Evolutionary conservation across 805 yeast species (phyloP).

Genomic region (Candida sonorensis): DNA sequence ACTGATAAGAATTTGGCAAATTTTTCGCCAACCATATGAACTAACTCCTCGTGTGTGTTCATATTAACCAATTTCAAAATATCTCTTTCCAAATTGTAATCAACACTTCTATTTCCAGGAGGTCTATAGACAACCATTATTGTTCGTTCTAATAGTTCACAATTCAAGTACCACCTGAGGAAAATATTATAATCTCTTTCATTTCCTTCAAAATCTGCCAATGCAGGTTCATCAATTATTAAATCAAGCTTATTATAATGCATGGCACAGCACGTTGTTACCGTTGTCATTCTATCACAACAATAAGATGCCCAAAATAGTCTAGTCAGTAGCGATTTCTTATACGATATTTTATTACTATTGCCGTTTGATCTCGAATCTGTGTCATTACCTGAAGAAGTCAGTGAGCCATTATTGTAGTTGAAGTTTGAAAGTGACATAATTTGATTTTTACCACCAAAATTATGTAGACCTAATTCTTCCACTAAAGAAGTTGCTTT

Average conservation of each 20-base stretch:
- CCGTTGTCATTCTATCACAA: slow-evolving; percentile 22
- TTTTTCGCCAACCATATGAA: slow-evolving; percentile 8
- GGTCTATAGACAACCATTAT: slow-evolving; percentile 22
- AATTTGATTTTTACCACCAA: slow-evolving; percentile 19
- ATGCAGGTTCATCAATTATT: slow-evolving; percentile 18
- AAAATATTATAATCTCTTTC: slow-evolving; percentile 20
- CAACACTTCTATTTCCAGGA: slow-evolving; percentile 20
- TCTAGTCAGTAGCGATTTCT: slow-evolving; percentile 17
- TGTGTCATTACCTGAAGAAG: too few relatives aligned
- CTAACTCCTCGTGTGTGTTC: slow-evolving; percentile 1
- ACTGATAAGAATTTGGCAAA: slow-evolving; percentile 12
- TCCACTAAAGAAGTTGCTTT: slow-evolving; percentile 22
- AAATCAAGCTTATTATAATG: slow-evolving; percentile 21
- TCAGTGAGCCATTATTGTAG: neutral
- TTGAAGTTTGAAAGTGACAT: neutral
- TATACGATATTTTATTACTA: slow-evolving; percentile 15
- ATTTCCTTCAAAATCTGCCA: slow-evolving; percentile 21
- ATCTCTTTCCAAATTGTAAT: slow-evolving; percentile 18
- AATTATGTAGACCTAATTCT: slow-evolving; percentile 24
- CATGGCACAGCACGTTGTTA: slow-evolving; percentile 24
- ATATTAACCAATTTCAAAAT: slow-evolving; percentile 9
- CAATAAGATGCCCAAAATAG: slow-evolving; percentile 26
- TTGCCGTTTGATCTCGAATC: too few relatives aligned
- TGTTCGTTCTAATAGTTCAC: slow-evolving; percentile 22
- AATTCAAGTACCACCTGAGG: slow-evolving; percentile 16